phyloP scores from a whole-genome alignment of 495 filamentous ascomycete species.

The Aspergillus steynii region DNA sequence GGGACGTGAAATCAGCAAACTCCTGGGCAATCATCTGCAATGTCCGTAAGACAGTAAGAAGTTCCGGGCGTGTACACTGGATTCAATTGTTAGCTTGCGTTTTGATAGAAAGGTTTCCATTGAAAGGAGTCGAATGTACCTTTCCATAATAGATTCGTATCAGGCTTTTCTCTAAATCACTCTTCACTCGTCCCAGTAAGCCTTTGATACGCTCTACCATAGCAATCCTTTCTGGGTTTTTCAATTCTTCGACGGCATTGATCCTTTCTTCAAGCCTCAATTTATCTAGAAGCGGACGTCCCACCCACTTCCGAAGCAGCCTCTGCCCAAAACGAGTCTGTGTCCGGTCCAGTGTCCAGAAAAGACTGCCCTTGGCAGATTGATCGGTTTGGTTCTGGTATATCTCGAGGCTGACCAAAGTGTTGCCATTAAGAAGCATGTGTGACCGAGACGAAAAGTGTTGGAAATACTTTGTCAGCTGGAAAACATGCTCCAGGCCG shows the following conservation, averaged over 20 bases:
- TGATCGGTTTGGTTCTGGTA: constrained; percentile 95
- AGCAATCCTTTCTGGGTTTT: constrained; percentile 60
- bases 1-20: constrained; percentile 63
- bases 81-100: constrained; percentile 24
- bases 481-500: constrained; percentile 93
- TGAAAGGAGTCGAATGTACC: constrained; percentile 25
- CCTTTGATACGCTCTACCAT: constrained; percentile 71
- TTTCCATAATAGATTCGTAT: constrained; percentile 97
- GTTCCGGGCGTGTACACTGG: constrained; percentile 83
- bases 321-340: constrained; percentile 86
- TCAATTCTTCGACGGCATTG: constrained; percentile 84
- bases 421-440: constrained; percentile 97
- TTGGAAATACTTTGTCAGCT: constrained; percentile 96
- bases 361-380: constrained; percentile 80
- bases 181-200: constrained; percentile 69
- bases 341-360: constrained; percentile 95
- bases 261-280: constrained; percentile 77
- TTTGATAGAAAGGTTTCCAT: not conserved
- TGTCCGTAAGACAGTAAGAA: constrained; percentile 81
- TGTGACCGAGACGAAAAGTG: constrained; percentile 92
- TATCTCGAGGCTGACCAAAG: constrained; percentile 88
- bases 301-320: constrained; percentile 92
- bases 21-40: constrained; percentile 77
- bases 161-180: constrained; percentile 86
- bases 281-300: constrained; percentile 83